These are phyloP conservation scores for Meyerozyma elateridarum DNA, from an alignment of 1,139 yeast genomes.

Conservation along the genomic window DNA sequence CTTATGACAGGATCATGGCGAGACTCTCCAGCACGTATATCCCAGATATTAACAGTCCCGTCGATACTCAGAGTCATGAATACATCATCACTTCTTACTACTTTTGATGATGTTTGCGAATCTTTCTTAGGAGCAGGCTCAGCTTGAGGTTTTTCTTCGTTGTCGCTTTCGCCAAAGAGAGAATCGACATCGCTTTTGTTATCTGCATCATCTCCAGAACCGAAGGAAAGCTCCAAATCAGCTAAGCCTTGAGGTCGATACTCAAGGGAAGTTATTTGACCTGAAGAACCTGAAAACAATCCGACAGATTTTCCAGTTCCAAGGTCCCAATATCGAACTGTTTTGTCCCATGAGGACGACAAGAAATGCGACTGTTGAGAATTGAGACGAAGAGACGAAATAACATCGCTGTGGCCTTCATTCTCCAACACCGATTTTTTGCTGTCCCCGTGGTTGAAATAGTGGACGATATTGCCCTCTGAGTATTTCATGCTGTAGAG, in stretches of 20 bases:
- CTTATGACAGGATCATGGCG: constrained; percentile 39
- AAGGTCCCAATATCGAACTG: constrained; percentile 79
- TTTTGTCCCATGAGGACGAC: constrained; percentile 90
- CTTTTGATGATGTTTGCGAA: constrained; percentile 19
- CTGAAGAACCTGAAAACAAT: constrained; percentile 52
- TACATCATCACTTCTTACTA: constrained; percentile 45
- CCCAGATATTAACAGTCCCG: constrained; percentile 85
- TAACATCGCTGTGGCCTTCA: constrained; percentile 62
- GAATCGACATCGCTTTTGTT: constrained; percentile 41
- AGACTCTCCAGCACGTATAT: constrained; percentile 47
- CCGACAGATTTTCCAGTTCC: constrained; percentile 58
- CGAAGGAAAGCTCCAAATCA: constrained; percentile 21
- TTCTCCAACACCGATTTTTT: constrained; percentile 7
- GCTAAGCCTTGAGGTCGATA: constrained; percentile 71
- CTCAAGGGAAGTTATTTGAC: constrained; percentile 76
- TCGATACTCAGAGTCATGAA: constrained; percentile 82
- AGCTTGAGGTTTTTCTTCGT: constrained; percentile 8
- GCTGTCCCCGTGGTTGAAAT: constrained; percentile 45
- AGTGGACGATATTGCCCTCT: constrained; percentile 80
- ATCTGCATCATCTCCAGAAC: constrained; percentile 3
- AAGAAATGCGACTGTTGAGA: constrained; percentile 56
- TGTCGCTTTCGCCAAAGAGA: constrained; percentile 72
- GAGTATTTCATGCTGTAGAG: constrained; percentile 76
- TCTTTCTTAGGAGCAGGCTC: neutral
- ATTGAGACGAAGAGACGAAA: constrained; percentile 66